Evolutionary conservation across 1,284 basidiomycete genomes (phyloP), one percentile per base, ranked within the genome.

Genomic region (Pseudozyma hubeiensis): DNA sequence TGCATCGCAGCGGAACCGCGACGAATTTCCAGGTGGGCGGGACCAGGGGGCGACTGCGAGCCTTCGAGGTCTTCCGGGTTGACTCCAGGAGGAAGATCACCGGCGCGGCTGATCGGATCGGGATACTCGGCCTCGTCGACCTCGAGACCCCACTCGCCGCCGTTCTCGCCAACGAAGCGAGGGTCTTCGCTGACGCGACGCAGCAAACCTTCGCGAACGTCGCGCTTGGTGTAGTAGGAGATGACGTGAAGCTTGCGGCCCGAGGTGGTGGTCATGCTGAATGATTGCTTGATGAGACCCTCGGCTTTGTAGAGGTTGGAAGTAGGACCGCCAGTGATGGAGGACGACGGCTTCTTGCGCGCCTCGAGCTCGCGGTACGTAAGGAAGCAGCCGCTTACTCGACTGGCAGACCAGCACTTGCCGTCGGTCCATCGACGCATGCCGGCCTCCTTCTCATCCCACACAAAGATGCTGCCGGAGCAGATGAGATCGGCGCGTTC

Each of bases 401-500:
- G 79, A 19, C 86, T 86, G 13, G 87, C 86, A 43, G 86, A 86
- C 87, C 87, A 87, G 49, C 86, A 82, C 41, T 85, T 80, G 7
- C 87, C 86, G 71, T 87, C 87, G 7, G 87, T 87, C 87, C 87
- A 87, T 10, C 87, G 68, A n/a, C 86, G 79, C 86, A 87, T 87
- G 60, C 81, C 79, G 14, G 82, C 81, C 60, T 83, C 80, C 53
- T 81, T 78, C 52, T 84, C 82, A 49, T 83, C 81, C 80, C 81
- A 84, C 10, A 79, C 81, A 70, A 84, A 84, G 53, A 83, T 72
- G 48, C 75, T 77, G 16, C 82, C 82, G 5, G 75, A 75, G 48
- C 68, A 72, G 47, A 84, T 78, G 45, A 83, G 45, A 13, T 66
- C 67, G n/a, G 77, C 77, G 24, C 81, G 75, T 51, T 84, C 82